Conservation (phyloP, 2,329 filamentous ascomycete species). For the Neofusicoccum sp. region DNA sequence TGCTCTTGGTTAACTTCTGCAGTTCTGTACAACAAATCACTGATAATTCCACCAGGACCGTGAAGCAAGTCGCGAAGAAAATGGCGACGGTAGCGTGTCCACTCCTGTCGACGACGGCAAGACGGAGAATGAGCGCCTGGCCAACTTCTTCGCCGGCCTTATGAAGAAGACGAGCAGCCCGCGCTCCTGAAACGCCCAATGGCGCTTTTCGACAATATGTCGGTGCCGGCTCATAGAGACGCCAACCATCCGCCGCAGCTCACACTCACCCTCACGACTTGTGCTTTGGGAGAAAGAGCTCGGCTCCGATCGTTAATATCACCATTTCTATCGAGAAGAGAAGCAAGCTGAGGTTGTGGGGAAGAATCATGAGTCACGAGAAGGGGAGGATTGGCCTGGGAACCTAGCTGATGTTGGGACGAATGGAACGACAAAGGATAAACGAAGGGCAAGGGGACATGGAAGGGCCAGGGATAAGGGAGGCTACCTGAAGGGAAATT, state of each 20-base stretch:
- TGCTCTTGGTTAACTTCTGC: not conserved
- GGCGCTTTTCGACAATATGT: not conserved
- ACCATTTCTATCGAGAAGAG: not conserved
- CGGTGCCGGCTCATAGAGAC: not conserved
- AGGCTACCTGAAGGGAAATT: not conserved
- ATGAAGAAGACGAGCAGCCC: slow-evolving; percentile 26
- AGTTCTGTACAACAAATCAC: not conserved
- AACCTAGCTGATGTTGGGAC: not conserved
- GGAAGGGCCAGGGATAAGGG: not conserved
- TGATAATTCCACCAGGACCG: slow-evolving; percentile 29
- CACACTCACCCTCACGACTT: not conserved
- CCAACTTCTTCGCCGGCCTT: slow-evolving; percentile 40
- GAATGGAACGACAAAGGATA: not conserved
- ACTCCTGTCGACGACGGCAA: slow-evolving; percentile 29
- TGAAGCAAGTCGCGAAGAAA: slow-evolving; percentile 33
- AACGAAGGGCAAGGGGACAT: not conserved
- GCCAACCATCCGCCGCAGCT: not conserved
- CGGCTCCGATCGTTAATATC: not conserved
- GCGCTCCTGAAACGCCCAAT: not conserved
- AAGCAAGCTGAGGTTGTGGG: not conserved
- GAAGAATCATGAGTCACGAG: not conserved
- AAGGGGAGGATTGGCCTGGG: not conserved
- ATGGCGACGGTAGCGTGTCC: slow-evolving; percentile 28
- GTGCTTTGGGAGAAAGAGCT: not conserved
- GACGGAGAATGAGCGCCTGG: slow-evolving; percentile 40